A percentile compares a stretch with the other conserved stretches of the same genome.
Evolutionary conservation across 352 stramenopile genomes (phyloP).

Genomic region (Phytophthora ramorum): DNA sequence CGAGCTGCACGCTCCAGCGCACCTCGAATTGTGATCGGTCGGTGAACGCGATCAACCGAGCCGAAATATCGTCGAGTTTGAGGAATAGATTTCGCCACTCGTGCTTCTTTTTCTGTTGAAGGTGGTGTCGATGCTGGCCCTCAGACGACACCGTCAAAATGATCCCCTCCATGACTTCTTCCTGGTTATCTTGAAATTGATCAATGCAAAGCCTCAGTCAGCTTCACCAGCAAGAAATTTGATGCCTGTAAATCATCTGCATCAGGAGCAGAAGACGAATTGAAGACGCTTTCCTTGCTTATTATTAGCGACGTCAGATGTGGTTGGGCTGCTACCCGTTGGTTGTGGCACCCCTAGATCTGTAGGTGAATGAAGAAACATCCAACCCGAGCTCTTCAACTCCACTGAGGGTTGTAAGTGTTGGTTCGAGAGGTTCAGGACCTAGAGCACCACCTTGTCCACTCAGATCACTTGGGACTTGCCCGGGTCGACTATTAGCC

Average conservation of each 20-base stretch:
- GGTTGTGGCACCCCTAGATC: conserved; percentile 21
- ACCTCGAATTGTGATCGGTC: conserved; percentile 56
- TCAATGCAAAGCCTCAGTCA: not conserved
- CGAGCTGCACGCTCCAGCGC: conserved; percentile 56
- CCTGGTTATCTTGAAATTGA: not conserved
- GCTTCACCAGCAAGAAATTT: not conserved
- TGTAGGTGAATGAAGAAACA: conserved; percentile 65
- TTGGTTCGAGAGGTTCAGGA: conserved; percentile 16
- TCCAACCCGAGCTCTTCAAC: conserved; percentile 64
- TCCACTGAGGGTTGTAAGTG: conserved; percentile 41
- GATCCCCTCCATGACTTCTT: conserved; percentile 51
- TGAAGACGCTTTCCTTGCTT: conserved; percentile 18
- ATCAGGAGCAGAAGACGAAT: conserved; percentile 15
- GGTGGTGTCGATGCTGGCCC: conserved; percentile 16
- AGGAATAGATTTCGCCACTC: conserved; percentile 60
- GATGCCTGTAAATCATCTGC: not conserved
- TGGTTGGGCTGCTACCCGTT: too few species aligned
- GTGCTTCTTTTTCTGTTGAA: conserved; percentile 41
- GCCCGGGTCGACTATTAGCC: conserved; percentile 16
- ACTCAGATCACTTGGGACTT: conserved; percentile 6
- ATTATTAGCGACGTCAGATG: not conserved
- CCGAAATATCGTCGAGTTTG: conserved; percentile 74
- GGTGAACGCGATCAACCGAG: conserved; percentile 61
- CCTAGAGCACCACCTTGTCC: conserved; percentile 1
- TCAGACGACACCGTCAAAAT: conserved; percentile 46